Conservation (phyloP, 352 stramenopile species). For the Phytophthora litchii region DNA sequence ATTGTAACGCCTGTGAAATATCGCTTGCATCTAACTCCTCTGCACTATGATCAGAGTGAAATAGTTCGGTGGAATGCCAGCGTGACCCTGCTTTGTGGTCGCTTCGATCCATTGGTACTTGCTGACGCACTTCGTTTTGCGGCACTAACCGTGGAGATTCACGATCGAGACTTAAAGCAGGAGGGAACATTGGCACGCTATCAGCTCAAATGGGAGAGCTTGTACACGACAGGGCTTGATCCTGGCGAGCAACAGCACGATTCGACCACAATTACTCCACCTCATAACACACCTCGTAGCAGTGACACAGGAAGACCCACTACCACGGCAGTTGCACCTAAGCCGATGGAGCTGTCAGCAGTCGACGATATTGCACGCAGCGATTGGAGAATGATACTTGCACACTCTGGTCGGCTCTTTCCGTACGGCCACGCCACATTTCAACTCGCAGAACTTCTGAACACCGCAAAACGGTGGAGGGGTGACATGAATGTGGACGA, state of each 20-base stretch:
- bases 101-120: slow-evolving; percentile 47
- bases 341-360: slow-evolving; percentile 49
- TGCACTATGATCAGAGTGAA: slow-evolving; percentile 21
- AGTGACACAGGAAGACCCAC: slow-evolving; percentile 3
- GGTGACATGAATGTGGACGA: slow-evolving; percentile 9
- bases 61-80: slow-evolving; percentile 50
- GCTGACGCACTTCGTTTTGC: slow-evolving; percentile 54
- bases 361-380: slow-evolving; percentile 65
- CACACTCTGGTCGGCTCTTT: slow-evolving; percentile 49
- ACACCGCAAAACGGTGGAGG: slow-evolving; percentile 28
- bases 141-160: slow-evolving; percentile 57
- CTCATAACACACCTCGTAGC: slow-evolving; percentile 11
- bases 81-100: slow-evolving; percentile 59
- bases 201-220: slow-evolving; percentile 65
- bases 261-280: neutral
- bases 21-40: neutral
- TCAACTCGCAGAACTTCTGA: slow-evolving; percentile 62
- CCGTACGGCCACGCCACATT: slow-evolving; percentile 64
- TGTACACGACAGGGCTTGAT: slow-evolving; percentile 44
- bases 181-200: slow-evolving; percentile 39
- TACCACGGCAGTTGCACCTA: slow-evolving; percentile 16
- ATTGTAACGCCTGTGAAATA: neutral
- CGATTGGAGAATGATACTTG: slow-evolving; percentile 56
- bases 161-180: slow-evolving; percentile 71
- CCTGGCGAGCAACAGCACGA: slow-evolving; percentile 18